Evolutionary conservation across 495 filamentous ascomycete species (phyloP), one percentile per base, ranked within the genome.

Genomic region (Patellaria atrata): DNA sequence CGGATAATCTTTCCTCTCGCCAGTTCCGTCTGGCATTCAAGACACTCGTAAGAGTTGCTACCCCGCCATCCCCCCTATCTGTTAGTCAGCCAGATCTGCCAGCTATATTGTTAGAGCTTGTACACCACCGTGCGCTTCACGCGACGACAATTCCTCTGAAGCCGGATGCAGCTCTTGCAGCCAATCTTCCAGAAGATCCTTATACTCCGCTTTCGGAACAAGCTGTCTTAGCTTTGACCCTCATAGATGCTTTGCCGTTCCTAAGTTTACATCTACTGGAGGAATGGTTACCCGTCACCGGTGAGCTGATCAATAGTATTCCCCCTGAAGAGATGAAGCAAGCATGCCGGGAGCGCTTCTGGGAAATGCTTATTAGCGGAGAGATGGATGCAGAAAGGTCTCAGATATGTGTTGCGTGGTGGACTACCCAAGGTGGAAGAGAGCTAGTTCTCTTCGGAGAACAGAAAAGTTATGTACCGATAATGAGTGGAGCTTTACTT

Each of bases 21-120:
- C 89, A 97, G 60, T 96, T 97, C 60, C 74, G 87, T 23, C 68
- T 96, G 11, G 89, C 87, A 15, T 86, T 94, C 67, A 84, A 81
- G 53, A 87, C 83, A 5, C 62, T 96, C 33, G 71, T 94, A 45
- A 75, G 77, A 46, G 75, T 94, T 33, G 71, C 82, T n/a, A 74
- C 79, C 2, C 84, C 86, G 14, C 86, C 89, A 0, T 80, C 73
- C 21, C 69, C 68, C 11, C 60, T 93, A 22, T 69, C 79, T 11
- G 71, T 67, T 30, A 66, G 57, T 5, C 75, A 91, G 33, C 84
- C 80, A 1, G 61, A 80, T 36, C 68, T 94, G 13, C 67, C 82
- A 0, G 79, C 85, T 22, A 76, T 72, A 1, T 55, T 94, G 1
- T 63, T 96, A 9, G 89, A 97, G 50, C 68, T 92, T 34, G 60